phyloP scores from a whole-genome alignment of 306 rosid species.

The Quercus bicolor region DNA sequence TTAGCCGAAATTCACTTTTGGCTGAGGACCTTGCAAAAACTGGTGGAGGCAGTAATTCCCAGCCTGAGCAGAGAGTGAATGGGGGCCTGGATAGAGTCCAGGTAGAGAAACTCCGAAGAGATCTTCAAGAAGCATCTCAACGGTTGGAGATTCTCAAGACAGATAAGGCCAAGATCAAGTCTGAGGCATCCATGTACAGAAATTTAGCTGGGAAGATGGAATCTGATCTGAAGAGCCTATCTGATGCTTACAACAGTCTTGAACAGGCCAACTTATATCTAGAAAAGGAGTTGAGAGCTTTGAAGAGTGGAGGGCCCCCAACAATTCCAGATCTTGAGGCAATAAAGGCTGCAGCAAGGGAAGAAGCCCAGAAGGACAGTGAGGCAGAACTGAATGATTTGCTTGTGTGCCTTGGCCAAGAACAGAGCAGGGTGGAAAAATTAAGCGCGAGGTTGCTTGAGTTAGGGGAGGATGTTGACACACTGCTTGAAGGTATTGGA shows the following conservation, averaged over 20 bases:
- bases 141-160: constrained; percentile 69
- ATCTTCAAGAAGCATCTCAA: constrained; percentile 69
- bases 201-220: constrained; percentile 83
- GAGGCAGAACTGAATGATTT: constrained; percentile 88
- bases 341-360: constrained; percentile 87
- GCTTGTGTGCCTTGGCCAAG: constrained; percentile 96
- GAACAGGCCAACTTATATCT: constrained; percentile 72
- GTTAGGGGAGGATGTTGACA: constrained; percentile 85
- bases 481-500: constrained; percentile 80
- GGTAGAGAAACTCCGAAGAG: constrained; percentile 71
- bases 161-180: constrained; percentile 68
- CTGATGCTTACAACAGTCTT: constrained; percentile 93
- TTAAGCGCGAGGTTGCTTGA: constrained; percentile 74
- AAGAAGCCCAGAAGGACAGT: constrained; percentile 90
- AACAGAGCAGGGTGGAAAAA: constrained; percentile 85
- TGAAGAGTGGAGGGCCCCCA: constrained; percentile 43
- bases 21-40: constrained; percentile 76
- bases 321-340: constrained; percentile 59
- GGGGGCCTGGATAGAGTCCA: constrained; percentile 62
- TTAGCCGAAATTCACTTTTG: constrained; percentile 69
- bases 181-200: constrained; percentile 57
- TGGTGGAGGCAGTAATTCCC: constrained; percentile 42
- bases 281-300: constrained; percentile 69
- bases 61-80: constrained; percentile 55
- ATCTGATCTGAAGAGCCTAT: constrained; percentile 85